Base-by-base conservation (phyloP, 2,329 filamentous ascomycete species). In the Emmonsiellopsis sp. region DNA sequence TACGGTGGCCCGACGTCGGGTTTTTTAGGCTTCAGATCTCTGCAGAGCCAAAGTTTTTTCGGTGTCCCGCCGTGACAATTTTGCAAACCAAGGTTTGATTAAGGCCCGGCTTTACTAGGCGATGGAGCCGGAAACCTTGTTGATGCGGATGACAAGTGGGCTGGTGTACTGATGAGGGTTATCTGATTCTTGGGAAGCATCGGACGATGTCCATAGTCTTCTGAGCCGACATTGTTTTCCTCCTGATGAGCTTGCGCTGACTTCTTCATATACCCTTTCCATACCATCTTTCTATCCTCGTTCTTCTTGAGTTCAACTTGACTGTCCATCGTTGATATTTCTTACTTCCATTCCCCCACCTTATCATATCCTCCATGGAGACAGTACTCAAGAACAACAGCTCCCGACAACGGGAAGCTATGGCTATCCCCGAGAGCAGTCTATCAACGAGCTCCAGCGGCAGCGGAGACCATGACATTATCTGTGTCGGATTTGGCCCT, bases 401-500 rank as follows among this genome's bases (percentile, higher is more conserved):
- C 37, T 21, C 42, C 40, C 49, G 37, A 8, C n/a, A 34, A 34
- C 39, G 33, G 32, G 49, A 42, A 14, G 17, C 31, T 10, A 32
- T 17, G 10, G n/a, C 21, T 11, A 6, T 37, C 37, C 49, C 11
- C 32, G 17, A 45, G 14, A 44, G 36, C 14, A 39, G 27, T 37
- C 32, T 21, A 8, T 21, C 11, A 14, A 32, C 3, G 10, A 48
- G 42, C n/a, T 53, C 43, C 8, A 44, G 34, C 42, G 33, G 14
- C 5, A 10, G 51, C 14, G 11, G 37, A 17, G 36, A 40, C 6
- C 53, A 91, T 67, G 92, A 97, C 68, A 76, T 97, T 51, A 76
- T 97, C 60, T 95, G 90, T 69, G 83, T 95, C 53, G 92, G 92
- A 27, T 97, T 97, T 66, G 92, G 92, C 6, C 92, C 92, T 17